Base-by-base conservation (phyloP, 2,329 filamentous ascomycete genomes). In the Didymella pomorum region DNA sequence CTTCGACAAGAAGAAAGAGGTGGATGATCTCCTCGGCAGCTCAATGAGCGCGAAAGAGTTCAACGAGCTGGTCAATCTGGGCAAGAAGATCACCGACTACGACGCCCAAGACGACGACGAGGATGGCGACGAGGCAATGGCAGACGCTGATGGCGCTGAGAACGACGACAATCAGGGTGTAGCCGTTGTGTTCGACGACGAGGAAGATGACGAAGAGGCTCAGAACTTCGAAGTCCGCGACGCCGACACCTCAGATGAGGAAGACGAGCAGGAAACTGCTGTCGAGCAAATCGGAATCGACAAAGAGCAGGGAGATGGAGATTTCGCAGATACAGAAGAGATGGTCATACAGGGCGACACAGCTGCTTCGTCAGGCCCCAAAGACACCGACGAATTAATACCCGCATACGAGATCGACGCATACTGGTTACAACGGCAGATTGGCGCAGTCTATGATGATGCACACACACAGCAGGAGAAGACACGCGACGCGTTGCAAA, bases 81-180 rank as follows among this genome's bases (percentile, higher is more conserved):
- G 93, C 64, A 99, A 99, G 82, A 99, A 99, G 80, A 97, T 99
- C 63, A 99, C 95, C 48, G 95, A 99, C 76, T 99, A 98, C 78
- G 91, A 98, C 78, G 91, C 91, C 37, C 93, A 98, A 75, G 94
- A 98, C 65, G 95, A 97, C 29, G 93, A 98, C 63, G 94, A 97
- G 65, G 71, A 72, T 42, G 91, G 92, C 82, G 89, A 86, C 28
- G 88, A 89, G 69, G 75, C 71, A 26, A 89, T 86, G 57, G 84
- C 87, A 26, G 86, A 66, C 35, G 74, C 82, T 18, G 91, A 89
- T 44, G 89, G 80, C 25, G 84, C 86, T 28, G 93, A 97, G 74
- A 67, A 65, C 16, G 95, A 97, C 71, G 93, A 97, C 70, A 89
- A 92, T 48, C 93, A 99, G 77, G 95, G 95, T 83, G 95, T 99